These are phyloP conservation scores for Alternaria sp. DNA, from an alignment of 2,329 filamentous ascomycete genomes.

Conservation along the genomic window DNA sequence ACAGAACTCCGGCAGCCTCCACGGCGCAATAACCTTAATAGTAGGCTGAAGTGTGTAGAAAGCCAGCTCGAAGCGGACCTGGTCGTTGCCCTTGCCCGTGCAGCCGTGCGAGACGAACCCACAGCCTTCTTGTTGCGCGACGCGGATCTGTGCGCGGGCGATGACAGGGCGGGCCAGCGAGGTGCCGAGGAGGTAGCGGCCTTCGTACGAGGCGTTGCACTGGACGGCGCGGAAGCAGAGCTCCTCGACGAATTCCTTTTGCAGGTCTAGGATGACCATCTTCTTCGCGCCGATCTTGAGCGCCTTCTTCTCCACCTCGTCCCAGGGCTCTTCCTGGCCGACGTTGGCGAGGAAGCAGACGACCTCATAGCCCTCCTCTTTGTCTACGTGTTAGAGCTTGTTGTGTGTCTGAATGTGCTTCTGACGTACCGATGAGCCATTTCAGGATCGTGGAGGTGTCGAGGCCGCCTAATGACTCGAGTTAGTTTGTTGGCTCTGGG, in stretches of 20 bases:
- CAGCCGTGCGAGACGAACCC: slow-evolving; percentile 56
- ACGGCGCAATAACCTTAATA: slow-evolving; percentile 77
- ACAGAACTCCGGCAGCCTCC: slow-evolving; percentile 73
- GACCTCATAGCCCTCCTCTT: slow-evolving; percentile 65
- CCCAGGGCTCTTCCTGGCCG: slow-evolving; percentile 66
- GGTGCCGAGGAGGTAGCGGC: slow-evolving; percentile 60
- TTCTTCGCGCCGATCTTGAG: slow-evolving; percentile 71
- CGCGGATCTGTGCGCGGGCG: slow-evolving; percentile 69
- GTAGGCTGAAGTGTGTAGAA: slow-evolving; percentile 68
- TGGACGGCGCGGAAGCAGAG: slow-evolving; percentile 81
- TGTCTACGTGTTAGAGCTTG: slow-evolving; percentile 10
- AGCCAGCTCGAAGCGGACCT: slow-evolving; percentile 69
- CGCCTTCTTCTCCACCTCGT: slow-evolving; percentile 72
- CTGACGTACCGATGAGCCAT: slow-evolving; percentile 45
- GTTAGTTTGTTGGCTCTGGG: slow-evolving; percentile 25
- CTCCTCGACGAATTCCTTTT: slow-evolving; percentile 78
- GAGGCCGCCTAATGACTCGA: slow-evolving; percentile 56
- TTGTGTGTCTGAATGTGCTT: background rate
- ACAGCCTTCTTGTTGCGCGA: slow-evolving; percentile 68
- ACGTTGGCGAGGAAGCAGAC: slow-evolving; percentile 63
- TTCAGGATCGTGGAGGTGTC: slow-evolving; percentile 61
- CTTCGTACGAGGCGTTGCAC: slow-evolving; percentile 67
- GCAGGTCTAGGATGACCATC: slow-evolving; percentile 69
- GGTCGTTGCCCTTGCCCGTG: slow-evolving; percentile 63
- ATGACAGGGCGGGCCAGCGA: slow-evolving; percentile 73